These are phyloP conservation scores for Coemansia sp. DNA, from an alignment of 192 early-diverging fungal species.

Conservation along the genomic window DNA sequence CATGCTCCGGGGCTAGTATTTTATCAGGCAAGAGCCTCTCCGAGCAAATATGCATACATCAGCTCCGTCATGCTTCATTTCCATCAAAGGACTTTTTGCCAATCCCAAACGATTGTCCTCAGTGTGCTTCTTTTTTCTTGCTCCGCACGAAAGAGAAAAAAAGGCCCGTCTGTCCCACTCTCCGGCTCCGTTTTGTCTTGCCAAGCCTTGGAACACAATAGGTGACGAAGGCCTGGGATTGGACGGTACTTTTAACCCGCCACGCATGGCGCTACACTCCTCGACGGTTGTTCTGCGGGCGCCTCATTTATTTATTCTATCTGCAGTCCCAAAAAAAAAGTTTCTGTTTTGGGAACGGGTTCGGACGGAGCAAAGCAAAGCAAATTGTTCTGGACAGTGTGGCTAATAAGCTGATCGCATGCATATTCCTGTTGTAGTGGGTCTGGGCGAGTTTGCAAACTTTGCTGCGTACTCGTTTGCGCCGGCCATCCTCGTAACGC, in stretches of 20 bases:
- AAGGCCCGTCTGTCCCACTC: neutral
- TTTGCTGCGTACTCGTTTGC: constrained; percentile 96
- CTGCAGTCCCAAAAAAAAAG: no score
- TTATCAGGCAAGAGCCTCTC: no score
- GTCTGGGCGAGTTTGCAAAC: constrained; percentile 89
- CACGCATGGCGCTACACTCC: neutral
- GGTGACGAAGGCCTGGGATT: neutral
- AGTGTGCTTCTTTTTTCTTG: neutral
- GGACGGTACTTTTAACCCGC: neutral
- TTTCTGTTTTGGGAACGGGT: neutral
- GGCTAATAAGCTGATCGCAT: neutral
- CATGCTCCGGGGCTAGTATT: neutral
- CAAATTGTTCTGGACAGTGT: neutral
- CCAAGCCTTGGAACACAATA: constrained; percentile 4
- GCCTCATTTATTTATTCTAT: neutral
- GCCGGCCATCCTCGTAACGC: constrained; percentile 93
- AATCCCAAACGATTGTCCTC: neutral
- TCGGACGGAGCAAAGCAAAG: no score
- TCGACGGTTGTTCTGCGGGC: neutral
- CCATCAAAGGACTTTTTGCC: neutral
- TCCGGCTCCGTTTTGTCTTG: neutral
- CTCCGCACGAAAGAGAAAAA: neutral
- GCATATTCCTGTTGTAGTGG: constrained; percentile 60
- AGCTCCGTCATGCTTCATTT: neutral
- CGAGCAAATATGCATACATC: no score